These are phyloP conservation scores for Geopyxis carbonaria DNA, from an alignment of 495 filamentous ascomycete species.

Conservation along the genomic window DNA sequence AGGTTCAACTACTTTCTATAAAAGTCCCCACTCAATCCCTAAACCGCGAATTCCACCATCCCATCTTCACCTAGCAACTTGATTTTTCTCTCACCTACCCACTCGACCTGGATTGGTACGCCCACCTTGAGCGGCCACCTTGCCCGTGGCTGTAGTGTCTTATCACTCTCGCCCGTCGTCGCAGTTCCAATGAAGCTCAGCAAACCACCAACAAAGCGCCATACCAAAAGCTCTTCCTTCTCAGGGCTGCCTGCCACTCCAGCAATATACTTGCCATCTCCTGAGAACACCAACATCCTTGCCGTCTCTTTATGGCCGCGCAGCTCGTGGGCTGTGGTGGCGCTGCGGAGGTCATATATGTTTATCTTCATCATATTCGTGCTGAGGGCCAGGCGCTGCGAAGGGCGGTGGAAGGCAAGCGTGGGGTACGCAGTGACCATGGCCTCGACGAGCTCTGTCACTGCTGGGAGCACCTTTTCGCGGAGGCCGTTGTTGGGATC, in stretches of 20 bases:
- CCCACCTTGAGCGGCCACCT: conserved; percentile 10
- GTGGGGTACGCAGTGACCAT: conserved; percentile 14
- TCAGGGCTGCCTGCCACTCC: conserved; percentile 9
- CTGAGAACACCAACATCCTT: conserved; percentile 9
- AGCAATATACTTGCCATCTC: conserved; percentile 16
- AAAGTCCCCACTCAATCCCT: too few relatives aligned
- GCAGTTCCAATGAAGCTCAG: conserved; percentile 18
- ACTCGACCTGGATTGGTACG: conserved; percentile 3
- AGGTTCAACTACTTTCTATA: too few relatives aligned
- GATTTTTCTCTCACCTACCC: conserved; percentile 17
- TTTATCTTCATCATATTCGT: conserved; percentile 10
- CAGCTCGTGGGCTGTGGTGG: conserved; percentile 7
- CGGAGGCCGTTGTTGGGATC: conserved; percentile 15
- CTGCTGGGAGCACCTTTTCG: conserved; percentile 16
- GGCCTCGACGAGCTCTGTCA: conserved; percentile 19
- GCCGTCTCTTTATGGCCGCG: conserved; percentile 13
- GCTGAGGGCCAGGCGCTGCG: conserved; percentile 18
- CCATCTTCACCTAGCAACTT: conserved; percentile 10
- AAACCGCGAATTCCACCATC: conserved; percentile 13
- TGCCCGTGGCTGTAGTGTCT: conserved; percentile 8
- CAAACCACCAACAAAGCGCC: conserved; percentile 17
- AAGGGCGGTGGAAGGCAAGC: conserved; percentile 20
- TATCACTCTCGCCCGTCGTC: conserved; percentile 14
- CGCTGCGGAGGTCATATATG: conserved; percentile 18
- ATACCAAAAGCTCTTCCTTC: conserved; percentile 12